These are phyloP conservation scores for Pleurotus djamor DNA, from an alignment of 768 basidiomycete species.

Conservation along the genomic window DNA sequence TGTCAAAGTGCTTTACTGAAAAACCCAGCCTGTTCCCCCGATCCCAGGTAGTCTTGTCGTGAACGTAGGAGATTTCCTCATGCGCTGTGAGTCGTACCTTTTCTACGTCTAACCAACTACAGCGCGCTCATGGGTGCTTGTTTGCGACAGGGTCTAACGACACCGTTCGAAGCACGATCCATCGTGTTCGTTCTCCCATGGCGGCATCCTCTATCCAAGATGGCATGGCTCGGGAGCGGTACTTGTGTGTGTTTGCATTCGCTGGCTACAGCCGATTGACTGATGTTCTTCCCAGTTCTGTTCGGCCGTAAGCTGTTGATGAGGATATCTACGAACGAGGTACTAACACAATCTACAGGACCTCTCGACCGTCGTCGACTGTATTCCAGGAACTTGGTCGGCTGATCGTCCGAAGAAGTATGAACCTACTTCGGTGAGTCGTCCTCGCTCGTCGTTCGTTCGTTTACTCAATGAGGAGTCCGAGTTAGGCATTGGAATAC, in stretches of 20 bases:
- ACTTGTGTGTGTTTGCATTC: conserved; percentile 35
- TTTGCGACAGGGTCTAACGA: conserved; percentile 38
- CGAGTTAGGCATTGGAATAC: conserved; percentile 30
- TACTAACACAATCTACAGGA: conserved; percentile 23
- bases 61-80: conserved; percentile 50
- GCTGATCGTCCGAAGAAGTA: conserved; percentile 46
- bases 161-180: conserved; percentile 46
- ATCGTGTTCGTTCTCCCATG: conserved; percentile 47
- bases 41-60: conserved; percentile 46
- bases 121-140: neutral
- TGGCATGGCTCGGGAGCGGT: conserved; percentile 46
- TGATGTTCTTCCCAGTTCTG: conserved; percentile 22
- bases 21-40: conserved; percentile 33
- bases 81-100: conserved; percentile 34
- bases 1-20: neutral
- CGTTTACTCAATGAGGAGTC: neutral
- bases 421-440: conserved; percentile 37
- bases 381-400: conserved; percentile 51
- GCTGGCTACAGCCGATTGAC: neutral
- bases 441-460: neutral
- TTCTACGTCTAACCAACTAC: neutral
- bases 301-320: conserved; percentile 22
- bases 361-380: conserved; percentile 39
- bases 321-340: too few species aligned
- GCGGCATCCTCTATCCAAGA: conserved; percentile 14